Evolutionary conservation across 164 flowering plant genomes (phyloP).

Genomic region (Vitis rotundifolia): DNA sequence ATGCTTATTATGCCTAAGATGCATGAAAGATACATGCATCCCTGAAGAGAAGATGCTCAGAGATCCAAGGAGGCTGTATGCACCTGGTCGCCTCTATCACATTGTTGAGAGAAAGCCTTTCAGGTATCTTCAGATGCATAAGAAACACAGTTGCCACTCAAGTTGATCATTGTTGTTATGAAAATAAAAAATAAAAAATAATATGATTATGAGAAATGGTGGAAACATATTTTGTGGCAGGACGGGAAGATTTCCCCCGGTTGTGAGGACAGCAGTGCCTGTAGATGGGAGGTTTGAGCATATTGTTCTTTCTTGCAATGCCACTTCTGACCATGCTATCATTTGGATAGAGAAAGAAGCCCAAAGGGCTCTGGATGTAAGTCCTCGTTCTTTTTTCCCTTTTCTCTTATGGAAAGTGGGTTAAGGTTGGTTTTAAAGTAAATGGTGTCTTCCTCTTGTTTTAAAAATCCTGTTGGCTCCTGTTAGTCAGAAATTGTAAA

Average conservation of each 20-base stretch:
- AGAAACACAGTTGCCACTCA: not conserved
- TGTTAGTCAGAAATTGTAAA: not conserved
- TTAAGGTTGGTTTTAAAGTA: too few species aligned
- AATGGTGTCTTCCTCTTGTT: too few species aligned
- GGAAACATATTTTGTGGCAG: constrained; percentile 35
- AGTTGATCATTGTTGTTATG: not conserved
- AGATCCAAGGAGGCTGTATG: constrained; percentile 96
- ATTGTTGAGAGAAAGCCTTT: constrained; percentile 92
- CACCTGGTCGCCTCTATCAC: constrained; percentile 97
- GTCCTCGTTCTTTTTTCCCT: constrained; percentile 1
- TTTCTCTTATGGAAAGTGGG: too few species aligned
- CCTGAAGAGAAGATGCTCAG: constrained; percentile 76
- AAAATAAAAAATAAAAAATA: not conserved
- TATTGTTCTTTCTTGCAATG: constrained; percentile 55
- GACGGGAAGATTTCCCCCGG: constrained; percentile 48
- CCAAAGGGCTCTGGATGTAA: constrained; percentile 43
- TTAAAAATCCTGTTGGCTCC: not conserved
- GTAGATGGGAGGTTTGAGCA: constrained; percentile 59
- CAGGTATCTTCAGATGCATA: constrained; percentile 44
- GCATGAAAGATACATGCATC: constrained; percentile 91
- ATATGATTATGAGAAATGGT: too few species aligned
- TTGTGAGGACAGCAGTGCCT: constrained; percentile 52
- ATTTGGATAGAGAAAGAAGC: constrained; percentile 54
- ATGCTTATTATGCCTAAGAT: constrained; percentile 81
- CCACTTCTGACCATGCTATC: constrained; percentile 56